Base-by-base conservation (phyloP, 1,284 basidiomycete species). In the Marasmius sp. region DNA sequence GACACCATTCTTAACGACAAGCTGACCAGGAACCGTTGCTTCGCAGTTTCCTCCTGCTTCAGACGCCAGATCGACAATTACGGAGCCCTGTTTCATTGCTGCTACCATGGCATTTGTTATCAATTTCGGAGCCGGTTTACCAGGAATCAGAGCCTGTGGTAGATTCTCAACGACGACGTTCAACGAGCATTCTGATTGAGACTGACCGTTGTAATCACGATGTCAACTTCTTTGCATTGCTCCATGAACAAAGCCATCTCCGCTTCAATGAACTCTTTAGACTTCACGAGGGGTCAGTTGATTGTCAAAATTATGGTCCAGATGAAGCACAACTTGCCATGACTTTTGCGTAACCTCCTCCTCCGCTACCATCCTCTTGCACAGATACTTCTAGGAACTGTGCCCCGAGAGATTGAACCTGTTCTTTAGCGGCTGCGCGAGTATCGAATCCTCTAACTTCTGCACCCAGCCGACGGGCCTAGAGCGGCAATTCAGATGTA, bases 201-300 rank as follows among this genome's bases (percentile, higher is more conserved):
- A 68, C 82, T 59, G 66, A 90, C 90, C 58, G 92, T 94, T 45
- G 93, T 94, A 66, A 94, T 85, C 62, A 94, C 82, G 62, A 94
- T 94, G 69, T 94, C 93, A 12, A 94, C 93, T 34, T 94, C 92
- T 71, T 87, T 89, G 74, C 87, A 89, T 73, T 94, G 92, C 70
- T 89, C 85, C 83, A 89, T 82, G 77, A 94, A 94, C 47, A 94
- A 81, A 0, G 88, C 86, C 93, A 94, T 94, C 73, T 94, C 93
- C 11, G 92, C 92, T 58, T 88, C 91, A 64, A 93, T 87, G 72
- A 94, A 94, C 72, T 93, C 92, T 77, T 93, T 92, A 49, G 89
- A 91, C 92, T 54, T 7, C 7, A 38, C 7, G 34, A 7, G 94
- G 94, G 66, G 88, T 58, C 49, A 50, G 47, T 41, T 8, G 5